Conservation (phyloP, 2,329 filamentous ascomycete genomes). For the Trichoderma pleuroti region DNA sequence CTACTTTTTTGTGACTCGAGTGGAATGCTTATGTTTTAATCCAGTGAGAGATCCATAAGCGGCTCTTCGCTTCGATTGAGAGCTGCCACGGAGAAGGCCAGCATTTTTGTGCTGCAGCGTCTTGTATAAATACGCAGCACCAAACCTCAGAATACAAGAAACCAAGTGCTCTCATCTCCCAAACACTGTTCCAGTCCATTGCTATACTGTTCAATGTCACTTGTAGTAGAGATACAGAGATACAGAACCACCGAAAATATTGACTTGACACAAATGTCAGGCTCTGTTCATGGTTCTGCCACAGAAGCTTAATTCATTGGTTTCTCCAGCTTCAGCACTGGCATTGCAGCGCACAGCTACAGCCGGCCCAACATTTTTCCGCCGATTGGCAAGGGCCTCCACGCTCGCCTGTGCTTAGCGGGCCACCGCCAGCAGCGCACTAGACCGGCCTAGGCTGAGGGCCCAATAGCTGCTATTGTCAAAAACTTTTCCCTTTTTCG, state of each 20-base stretch:
- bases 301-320: background rate
- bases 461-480: slow-evolving; percentile 21
- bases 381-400: slow-evolving; percentile 8
- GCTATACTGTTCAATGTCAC: background rate
- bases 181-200: background rate
- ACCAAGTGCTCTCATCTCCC: background rate
- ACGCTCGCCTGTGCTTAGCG: slow-evolving; percentile 12
- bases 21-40: background rate
- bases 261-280: background rate
- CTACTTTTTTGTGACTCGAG: background rate
- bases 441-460: slow-evolving; percentile 24
- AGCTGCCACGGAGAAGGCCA: background rate
- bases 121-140: background rate
- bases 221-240: background rate
- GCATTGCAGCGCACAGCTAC: background rate
- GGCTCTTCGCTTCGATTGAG: background rate
- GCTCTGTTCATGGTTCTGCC: background rate
- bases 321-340: background rate
- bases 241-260: background rate
- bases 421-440: slow-evolving; percentile 18
- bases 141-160: background rate
- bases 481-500: slow-evolving; percentile 29
- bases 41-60: background rate
- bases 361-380: slow-evolving; percentile 15
- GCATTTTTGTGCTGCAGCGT: background rate